phyloP scores from a whole-genome alignment of 2,329 filamentous ascomycete genomes.

The Cordyceps pruinosa region DNA sequence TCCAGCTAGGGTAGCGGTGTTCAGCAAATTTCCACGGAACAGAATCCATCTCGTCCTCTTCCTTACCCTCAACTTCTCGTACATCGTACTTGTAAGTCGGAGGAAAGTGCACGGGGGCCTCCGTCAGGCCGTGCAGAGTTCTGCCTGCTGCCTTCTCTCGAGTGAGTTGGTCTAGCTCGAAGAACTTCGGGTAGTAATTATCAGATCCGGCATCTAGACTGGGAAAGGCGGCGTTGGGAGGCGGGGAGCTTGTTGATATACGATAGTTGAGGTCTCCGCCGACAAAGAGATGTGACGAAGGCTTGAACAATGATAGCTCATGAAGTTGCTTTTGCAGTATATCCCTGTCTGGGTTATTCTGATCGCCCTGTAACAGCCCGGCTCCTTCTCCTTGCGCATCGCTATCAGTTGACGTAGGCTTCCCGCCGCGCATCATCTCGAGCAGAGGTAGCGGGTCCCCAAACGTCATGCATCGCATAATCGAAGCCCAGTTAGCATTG shows the following conservation, averaged over 20 bases:
- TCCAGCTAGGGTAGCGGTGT: constrained; percentile 89
- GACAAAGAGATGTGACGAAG: constrained; percentile 72
- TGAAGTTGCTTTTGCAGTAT: constrained; percentile 42
- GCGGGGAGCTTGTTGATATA: constrained; percentile 61
- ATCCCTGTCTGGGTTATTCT: constrained; percentile 9
- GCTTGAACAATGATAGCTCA: constrained; percentile 63
- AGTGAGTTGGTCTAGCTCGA: constrained; percentile 71
- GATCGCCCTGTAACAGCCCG: constrained; percentile 16
- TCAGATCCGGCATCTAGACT: constrained; percentile 48
- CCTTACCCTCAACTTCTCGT: constrained; percentile 21
- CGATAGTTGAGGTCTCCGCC: constrained; percentile 95
- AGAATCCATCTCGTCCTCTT: constrained; percentile 27
- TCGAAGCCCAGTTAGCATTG: constrained; percentile 82
- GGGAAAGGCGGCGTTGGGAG: constrained; percentile 55
- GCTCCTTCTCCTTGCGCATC: constrained; percentile 12
- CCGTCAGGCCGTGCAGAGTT: constrained; percentile 70
- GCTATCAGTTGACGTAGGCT: constrained; percentile 4
- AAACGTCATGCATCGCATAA: constrained; percentile 77
- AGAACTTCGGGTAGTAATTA: constrained; percentile 58
- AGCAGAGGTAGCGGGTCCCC: constrained; percentile 36
- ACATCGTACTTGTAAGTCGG: constrained; percentile 88
- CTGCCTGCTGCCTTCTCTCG: constrained; percentile 61
- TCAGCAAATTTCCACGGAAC: constrained; percentile 65
- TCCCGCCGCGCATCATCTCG: constrained; percentile 25
- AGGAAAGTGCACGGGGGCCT: constrained; percentile 70